Evolutionary conservation across 1,284 basidiomycete species (phyloP), one percentile per base, ranked within the genome.

Genomic region (Xanthoconium separans): DNA sequence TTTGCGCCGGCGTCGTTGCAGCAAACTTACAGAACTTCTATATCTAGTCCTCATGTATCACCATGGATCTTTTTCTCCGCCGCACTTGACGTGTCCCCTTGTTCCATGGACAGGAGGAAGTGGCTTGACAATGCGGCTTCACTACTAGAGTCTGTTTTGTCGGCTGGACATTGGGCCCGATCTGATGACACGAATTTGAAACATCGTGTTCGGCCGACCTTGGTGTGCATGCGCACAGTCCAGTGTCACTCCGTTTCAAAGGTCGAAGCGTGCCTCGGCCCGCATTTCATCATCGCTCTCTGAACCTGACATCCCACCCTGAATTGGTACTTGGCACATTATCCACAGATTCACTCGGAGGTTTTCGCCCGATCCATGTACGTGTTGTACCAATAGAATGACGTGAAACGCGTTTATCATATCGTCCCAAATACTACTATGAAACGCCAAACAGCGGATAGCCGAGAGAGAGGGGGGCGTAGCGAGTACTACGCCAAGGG

Each of bases 171-270:
- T 43, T 20, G 39, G 39, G 6, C 29, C 8, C 50, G 44, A 61
- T 61, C 46, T 51, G 46, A 30, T 61, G 50, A 44, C 6, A 37
- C 30, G 30, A 13, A 61, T 41, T 47, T 41, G 40, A 44, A 44
- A 41, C 27, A 15, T 30, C 37, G 16, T 6, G 44, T 53, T 40
- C 20, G 10, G 27, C 31, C 27, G 33, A 41, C n/a, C 15, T 3
- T 39, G 40, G 39, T 37, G 39, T 40, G n/a, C 18, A 16, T 16
- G 6, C 15, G 33, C 6, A 6, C 27, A 27, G 27, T 27, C 27
- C 27, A 24, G 24, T 24, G 24, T n/a, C n/a, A 24, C 27, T 27
- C 27, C 27, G 27, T 27, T 27, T 27, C 22, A 22, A 4, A 22
- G 22, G 27, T 27, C 27, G 27, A 27, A 27, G 27, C 34, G 37